phyloP scores from a whole-genome alignment of 2,329 filamentous ascomycete species.

The Alternaria ethzedia region DNA sequence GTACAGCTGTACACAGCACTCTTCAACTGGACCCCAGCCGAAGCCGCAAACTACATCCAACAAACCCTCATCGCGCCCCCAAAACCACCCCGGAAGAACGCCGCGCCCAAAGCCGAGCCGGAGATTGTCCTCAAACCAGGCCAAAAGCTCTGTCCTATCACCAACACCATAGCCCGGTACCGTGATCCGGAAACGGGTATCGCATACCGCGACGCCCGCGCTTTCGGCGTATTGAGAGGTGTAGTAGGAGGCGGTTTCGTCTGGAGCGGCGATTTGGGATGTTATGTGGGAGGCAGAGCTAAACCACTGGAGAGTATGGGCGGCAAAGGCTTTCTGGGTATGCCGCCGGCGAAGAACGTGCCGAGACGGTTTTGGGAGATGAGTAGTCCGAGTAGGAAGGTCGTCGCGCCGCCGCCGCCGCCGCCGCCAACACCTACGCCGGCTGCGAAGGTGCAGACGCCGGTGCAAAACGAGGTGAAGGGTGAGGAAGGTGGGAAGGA shows the following conservation, averaged over 20 bases:
- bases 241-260: conserved; percentile 75
- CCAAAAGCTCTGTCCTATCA: conserved; percentile 73
- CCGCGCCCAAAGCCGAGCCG: conserved; percentile 23
- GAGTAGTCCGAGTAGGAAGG: conserved; percentile 20
- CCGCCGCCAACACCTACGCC: neutral
- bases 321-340: conserved; percentile 49
- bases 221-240: conserved; percentile 81
- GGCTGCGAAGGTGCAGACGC: neutral
- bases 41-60: conserved; percentile 38
- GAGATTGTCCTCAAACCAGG: conserved; percentile 34
- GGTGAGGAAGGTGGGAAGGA: too few species aligned
- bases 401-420: neutral
- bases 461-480: neutral
- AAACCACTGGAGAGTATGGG: conserved; percentile 37
- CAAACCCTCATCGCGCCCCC: conserved; percentile 52
- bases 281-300: conserved; percentile 74
- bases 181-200: conserved; percentile 84
- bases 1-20: conserved; percentile 60
- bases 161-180: conserved; percentile 79
- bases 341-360: conserved; percentile 74
- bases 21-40: conserved; percentile 41
- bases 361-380: conserved; percentile 72
- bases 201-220: conserved; percentile 77
- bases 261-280: conserved; percentile 82
- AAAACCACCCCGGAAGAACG: conserved; percentile 48